These are phyloP conservation scores for Neofusicoccum laricinum DNA, from an alignment of 2,329 filamentous ascomycete species.

Conservation along the genomic window DNA sequence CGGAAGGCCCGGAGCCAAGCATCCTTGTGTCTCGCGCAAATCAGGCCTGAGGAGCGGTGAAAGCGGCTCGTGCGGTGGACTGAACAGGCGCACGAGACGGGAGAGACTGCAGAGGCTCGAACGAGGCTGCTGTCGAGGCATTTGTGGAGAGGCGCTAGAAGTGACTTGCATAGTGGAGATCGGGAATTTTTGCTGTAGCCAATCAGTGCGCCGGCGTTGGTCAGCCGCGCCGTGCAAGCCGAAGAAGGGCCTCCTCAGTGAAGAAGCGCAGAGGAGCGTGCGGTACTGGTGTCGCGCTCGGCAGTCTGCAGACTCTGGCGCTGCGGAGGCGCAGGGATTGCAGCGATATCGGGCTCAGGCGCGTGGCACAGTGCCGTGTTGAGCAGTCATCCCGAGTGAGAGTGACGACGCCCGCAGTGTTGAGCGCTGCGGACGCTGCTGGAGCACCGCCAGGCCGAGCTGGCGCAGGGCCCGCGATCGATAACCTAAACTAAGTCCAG, in stretches of 20 bases:
- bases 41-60: constrained; percentile 1
- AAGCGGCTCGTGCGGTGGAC: not conserved
- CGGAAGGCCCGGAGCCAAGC: not conserved
- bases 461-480: not conserved
- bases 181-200: not conserved
- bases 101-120: not conserved
- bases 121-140: not conserved
- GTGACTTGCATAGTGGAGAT: constrained; percentile 3
- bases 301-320: not conserved
- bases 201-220: constrained; percentile 1
- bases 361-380: not conserved
- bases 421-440: too few species aligned
- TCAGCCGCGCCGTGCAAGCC: not conserved
- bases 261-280: not conserved
- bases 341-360: not conserved
- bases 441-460: not conserved
- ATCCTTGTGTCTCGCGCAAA: not conserved
- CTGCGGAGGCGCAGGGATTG: not conserved
- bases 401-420: not conserved
- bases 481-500: not conserved
- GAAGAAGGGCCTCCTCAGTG: not conserved
- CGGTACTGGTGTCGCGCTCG: not conserved
- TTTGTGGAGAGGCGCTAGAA: constrained; percentile 10
- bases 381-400: not conserved
- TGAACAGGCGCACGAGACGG: not conserved